Base-by-base conservation (phyloP, 192 early-diverging fungal species). In the Coemansia reversa region DNA sequence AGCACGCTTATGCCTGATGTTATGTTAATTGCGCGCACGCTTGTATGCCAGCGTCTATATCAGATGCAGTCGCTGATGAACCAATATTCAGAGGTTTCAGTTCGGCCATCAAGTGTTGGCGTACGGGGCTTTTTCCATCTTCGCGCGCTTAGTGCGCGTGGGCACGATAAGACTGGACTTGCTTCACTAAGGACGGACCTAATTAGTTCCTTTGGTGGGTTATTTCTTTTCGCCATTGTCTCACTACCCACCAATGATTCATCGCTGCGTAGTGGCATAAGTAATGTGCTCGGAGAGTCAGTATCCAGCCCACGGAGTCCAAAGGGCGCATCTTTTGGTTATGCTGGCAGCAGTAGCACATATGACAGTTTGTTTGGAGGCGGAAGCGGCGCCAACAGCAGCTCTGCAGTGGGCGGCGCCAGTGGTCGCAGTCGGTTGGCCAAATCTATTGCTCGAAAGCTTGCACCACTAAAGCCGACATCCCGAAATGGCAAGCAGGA, bases 1-100 rank as follows among this genome's bases (percentile, higher is more conserved):
- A 66, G 75, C 11, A 39, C 48, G 32, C 72, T 79, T 25, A 66
- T 83, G 12, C 74, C 81, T 2, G 63, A 81, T 9, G 78, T 74
- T 25, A 78, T 79, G 63, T 42, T 72, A 20, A 54, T 79, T 23
- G 53, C 82, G 22, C 64, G 82, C 4, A 69, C 73, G 14, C 53
- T 74, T 19, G 82, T 80, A 20, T 76, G 77, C 59, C 77, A 74
- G 61, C 58, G 77, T 14, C 68, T 84, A 20, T 73, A 80, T 42
- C 76, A 80, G 62, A 75, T 84, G 77, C 76, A 75, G 63, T 63
- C 72, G 33, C 63, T 83, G 67, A 74, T 83, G 66, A 60, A 58
- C 51, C 75, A 83, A 57, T 83, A 83, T 29, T 66, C 81, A 4
- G 81, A 83, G 4, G 59, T 74, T 14, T 72, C 81, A 7, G 64